These are phyloP conservation scores for Mucor circinelloides DNA, from an alignment of 371 early-diverging fungal species.

Conservation along the genomic window DNA sequence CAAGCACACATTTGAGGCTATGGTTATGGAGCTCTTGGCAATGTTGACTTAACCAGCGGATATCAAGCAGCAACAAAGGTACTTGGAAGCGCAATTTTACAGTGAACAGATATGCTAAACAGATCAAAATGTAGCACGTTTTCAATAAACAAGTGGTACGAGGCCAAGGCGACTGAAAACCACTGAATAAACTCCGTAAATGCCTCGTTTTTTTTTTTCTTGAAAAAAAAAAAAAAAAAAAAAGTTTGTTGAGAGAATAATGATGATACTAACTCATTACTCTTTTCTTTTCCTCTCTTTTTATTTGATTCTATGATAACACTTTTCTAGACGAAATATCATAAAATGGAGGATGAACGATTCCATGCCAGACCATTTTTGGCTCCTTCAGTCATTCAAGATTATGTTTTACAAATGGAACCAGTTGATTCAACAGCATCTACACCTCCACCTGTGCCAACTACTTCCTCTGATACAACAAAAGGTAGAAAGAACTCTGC, in stretches of 20 bases:
- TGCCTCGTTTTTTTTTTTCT: not conserved
- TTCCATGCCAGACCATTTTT: conserved; percentile 11
- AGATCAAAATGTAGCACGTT: not conserved
- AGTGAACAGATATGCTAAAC: not conserved
- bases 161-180: not conserved
- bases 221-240: not conserved
- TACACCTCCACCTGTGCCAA: not conserved
- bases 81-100: too few species aligned
- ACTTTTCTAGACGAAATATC: not conserved
- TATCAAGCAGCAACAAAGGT: too few species aligned
- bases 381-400: not conserved
- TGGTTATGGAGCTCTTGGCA: too few species aligned
- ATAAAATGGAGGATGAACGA: conserved; percentile 25
- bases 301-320: not conserved
- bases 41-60: too few species aligned
- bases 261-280: not conserved
- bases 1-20: too few species aligned
- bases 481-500: not conserved
- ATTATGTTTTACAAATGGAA: conserved; percentile 25
- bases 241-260: not conserved
- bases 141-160: not conserved
- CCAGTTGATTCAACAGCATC: conserved; percentile 4
- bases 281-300: not conserved
- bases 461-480: not conserved
- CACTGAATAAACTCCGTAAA: not conserved